phyloP scores from a whole-genome alignment of 148 eudicot species.

The Amaranthus hypochondriacus region DNA sequence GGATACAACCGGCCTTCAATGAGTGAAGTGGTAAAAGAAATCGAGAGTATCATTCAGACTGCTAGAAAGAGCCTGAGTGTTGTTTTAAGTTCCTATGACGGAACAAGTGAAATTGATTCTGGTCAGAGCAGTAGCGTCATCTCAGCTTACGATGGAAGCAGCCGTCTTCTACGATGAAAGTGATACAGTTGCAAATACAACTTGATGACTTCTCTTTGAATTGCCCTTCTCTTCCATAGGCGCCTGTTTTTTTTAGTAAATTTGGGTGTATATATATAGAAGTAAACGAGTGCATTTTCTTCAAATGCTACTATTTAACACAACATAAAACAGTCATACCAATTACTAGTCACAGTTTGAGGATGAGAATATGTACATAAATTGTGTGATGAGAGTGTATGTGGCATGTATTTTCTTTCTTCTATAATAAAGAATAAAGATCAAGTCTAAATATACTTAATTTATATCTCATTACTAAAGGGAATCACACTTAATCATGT shows the following conservation, averaged over 20 bases:
- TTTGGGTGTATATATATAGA: background rate
- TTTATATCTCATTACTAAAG: too few relatives aligned
- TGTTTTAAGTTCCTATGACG: constrained; percentile 31
- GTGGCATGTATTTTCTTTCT: too few relatives aligned
- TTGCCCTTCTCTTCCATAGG: background rate
- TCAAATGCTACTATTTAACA: too few relatives aligned
- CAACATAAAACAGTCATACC: too few relatives aligned
- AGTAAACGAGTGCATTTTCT: too few relatives aligned
- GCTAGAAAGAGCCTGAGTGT: constrained; percentile 23
- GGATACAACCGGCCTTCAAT: constrained; percentile 49
- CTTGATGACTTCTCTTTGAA: background rate
- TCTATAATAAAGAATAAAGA: too few relatives aligned
- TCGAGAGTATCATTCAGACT: constrained; percentile 46
- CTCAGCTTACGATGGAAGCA: background rate
- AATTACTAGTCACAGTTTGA: too few relatives aligned
- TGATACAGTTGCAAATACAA: too few relatives aligned
- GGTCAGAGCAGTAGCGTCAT: constrained; percentile 19
- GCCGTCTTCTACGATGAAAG: constrained; percentile 23
- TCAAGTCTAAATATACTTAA: too few relatives aligned
- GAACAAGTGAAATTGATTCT: constrained; percentile 24
- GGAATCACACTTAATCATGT: too few relatives aligned
- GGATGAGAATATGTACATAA: too few relatives aligned
- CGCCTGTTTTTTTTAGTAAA: background rate
- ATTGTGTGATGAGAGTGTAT: too few relatives aligned
- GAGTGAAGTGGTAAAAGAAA: constrained; percentile 62